Evolutionary conservation across 2,329 filamentous ascomycete genomes (phyloP), one percentile per base, ranked within the genome.

Genomic region (Lachnellula cervina): DNA sequence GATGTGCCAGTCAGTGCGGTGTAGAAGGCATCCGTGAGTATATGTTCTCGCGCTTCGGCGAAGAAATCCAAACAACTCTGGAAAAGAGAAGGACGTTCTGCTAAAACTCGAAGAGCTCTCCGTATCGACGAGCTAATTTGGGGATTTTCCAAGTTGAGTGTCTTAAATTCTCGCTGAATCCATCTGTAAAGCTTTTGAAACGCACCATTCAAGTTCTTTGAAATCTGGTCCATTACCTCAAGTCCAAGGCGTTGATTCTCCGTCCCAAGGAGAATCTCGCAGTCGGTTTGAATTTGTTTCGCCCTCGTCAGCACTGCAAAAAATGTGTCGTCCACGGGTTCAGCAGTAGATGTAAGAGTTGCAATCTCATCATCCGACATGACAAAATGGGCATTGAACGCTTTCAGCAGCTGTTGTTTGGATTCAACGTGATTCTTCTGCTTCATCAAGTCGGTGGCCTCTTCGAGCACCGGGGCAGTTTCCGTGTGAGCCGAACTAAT

Each of bases 181-280:
- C 93, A 99, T 65, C 90, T 86, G 72, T 96, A 97, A 2, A 99
- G 80, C 69, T 97, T 99, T 69, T 99, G 93, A 65, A 94, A 99
- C 5, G 90, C 93, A 16, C 86, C 80, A 66, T 96, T 94, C 49
- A 99, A 80, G 59, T 90, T 84, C 57, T 90, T 90, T 0, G 91
- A 92, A 54, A 87, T 93, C 70, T 93, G 84, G 60, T 97, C 93
- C 80, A 97, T 92, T 49, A 97, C 82, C 65, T 97, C 92, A 4
- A 95, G 77, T 0, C 93, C 94, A 0, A 97, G 75, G 8, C 86
- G 86, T 72, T 97, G 92, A 64, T 91, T 90, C 70, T 97, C 92
- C 32, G 91, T 89, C 2, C 92, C 93, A 1, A 99, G 82, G 5
- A 99, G 76, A 34, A 96, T 79, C 69, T 97, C 89, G 65, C 91